phyloP scores from a whole-genome alignment of 2,329 filamentous ascomycete species.

The Alternaria incomplexa region DNA sequence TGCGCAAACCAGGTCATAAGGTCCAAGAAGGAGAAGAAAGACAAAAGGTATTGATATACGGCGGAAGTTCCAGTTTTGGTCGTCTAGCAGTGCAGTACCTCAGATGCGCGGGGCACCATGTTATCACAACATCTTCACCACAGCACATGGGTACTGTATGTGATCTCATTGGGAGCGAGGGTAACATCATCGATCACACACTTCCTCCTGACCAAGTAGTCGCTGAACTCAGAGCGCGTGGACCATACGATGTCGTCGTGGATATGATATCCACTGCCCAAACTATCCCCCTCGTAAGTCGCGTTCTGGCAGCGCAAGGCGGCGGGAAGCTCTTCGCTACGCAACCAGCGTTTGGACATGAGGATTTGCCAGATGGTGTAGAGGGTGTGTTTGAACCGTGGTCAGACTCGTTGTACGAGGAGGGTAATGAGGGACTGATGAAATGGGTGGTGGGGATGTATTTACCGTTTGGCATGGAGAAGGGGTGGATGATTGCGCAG shows the following conservation, averaged over 20 bases:
- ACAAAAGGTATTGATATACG: background rate
- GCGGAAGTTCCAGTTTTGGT: background rate
- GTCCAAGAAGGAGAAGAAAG: background rate
- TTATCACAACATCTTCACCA: background rate
- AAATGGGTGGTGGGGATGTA: background rate
- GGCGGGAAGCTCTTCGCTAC: background rate
- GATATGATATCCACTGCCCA: background rate
- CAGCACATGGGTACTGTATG: background rate
- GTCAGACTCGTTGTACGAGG: background rate
- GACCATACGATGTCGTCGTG: background rate
- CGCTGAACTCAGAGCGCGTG: background rate
- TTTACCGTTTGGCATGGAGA: background rate
- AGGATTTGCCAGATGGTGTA: background rate
- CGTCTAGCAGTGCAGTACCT: background rate
- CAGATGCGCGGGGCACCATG: background rate
- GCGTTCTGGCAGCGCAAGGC: background rate
- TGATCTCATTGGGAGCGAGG: rapidly evolving
- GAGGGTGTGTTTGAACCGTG: background rate
- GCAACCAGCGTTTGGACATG: background rate
- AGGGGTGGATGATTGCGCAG: background rate
- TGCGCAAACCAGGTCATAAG: background rate
- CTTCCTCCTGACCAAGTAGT: background rate
- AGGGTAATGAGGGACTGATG: background rate
- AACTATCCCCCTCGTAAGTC: background rate
- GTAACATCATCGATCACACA: background rate